A percentile compares a stretch with the other conserved stretches of the same genome.
Conservation (phyloP, 2,329 filamentous ascomycete genomes). For the Magnaporthiopsis poae region DNA sequence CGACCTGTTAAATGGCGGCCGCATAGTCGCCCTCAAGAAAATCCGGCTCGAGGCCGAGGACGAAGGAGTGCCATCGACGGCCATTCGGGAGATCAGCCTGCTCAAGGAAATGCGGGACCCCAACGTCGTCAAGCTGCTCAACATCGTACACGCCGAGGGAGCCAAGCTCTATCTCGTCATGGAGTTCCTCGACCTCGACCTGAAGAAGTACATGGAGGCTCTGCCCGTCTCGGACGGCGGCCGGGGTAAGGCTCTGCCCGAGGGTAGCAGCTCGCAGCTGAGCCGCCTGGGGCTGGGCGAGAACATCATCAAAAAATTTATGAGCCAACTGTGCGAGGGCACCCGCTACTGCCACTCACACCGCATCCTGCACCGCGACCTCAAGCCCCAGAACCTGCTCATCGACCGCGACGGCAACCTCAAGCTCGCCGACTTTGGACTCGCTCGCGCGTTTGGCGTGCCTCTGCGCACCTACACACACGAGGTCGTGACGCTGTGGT, state of each 20-base stretch:
- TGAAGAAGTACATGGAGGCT: conserved; percentile 92
- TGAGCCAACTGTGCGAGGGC: conserved; percentile 72
- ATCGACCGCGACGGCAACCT: conserved; percentile 79
- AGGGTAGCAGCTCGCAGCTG: conserved; percentile 55
- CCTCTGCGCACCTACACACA: conserved; percentile 82
- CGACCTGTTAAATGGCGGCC: conserved; percentile 65
- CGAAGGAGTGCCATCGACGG: conserved; percentile 79
- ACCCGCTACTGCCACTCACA: conserved; percentile 79
- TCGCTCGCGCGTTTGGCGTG: conserved; percentile 81
- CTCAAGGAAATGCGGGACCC: conserved; percentile 87
- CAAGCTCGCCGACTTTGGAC: conserved; percentile 76
- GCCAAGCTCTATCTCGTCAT: conserved; percentile 87
- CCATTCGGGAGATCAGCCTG: conserved; percentile 82
- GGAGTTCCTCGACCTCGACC: conserved; percentile 76
- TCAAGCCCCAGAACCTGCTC: conserved; percentile 78
- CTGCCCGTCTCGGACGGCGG: conserved; percentile 72
- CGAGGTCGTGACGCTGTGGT: conserved; percentile 86
- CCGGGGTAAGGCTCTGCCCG: conserved; percentile 69
- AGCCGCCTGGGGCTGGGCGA: conserved; percentile 62
- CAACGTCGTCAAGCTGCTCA: conserved; percentile 73
- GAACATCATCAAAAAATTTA: conserved; percentile 82
- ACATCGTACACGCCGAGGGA: conserved; percentile 84
- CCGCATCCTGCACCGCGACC: conserved; percentile 70
- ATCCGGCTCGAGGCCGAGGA: conserved; percentile 86
- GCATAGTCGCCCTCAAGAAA: conserved; percentile 84